Percentiles rank a stretch among this genome's conserved stretches.
Conservation (phyloP, 75 land plant genomes). For the Picea glauca region DNA sequence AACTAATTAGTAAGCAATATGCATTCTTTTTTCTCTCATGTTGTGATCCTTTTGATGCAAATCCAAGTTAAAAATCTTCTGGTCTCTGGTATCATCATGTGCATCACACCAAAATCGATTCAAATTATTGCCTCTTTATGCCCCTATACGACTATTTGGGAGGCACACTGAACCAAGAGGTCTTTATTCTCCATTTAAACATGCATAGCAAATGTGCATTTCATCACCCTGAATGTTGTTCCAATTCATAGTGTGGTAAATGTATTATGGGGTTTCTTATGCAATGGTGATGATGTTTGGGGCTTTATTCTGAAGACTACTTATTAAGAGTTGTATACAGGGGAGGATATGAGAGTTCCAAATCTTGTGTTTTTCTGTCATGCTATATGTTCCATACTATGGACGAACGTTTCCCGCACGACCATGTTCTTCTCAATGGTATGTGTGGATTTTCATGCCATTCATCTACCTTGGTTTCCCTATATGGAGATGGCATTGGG, state of each 20-base stretch:
- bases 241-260: too few species aligned
- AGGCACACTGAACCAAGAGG: conserved; percentile 24
- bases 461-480: conserved; percentile 4
- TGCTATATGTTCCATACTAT: conserved; percentile 22
- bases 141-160: conserved; percentile 44
- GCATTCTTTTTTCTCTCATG: not conserved
- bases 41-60: not conserved
- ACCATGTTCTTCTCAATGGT: conserved; percentile 30
- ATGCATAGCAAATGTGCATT: conserved; percentile 11
- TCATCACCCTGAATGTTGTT: too few species aligned
- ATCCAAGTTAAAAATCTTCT: not conserved
- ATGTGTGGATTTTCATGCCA: conserved; percentile 18
- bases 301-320: not conserved
- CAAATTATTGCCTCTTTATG: conserved; percentile 49
- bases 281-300: too few species aligned
- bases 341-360: conserved; percentile 17
- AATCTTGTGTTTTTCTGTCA: conserved; percentile 37
- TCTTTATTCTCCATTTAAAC: conserved; percentile 6
- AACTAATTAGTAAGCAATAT: not conserved
- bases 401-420: conserved; percentile 24
- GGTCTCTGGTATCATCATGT: conserved; percentile 34
- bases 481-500: conserved; percentile 8
- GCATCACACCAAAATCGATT: conserved; percentile 32
- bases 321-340: not conserved
- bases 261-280: too few species aligned